Evolutionary conservation across 768 basidiomycete species (phyloP), one percentile per base, ranked within the genome.

Genomic region (Lenzites betulinus): DNA sequence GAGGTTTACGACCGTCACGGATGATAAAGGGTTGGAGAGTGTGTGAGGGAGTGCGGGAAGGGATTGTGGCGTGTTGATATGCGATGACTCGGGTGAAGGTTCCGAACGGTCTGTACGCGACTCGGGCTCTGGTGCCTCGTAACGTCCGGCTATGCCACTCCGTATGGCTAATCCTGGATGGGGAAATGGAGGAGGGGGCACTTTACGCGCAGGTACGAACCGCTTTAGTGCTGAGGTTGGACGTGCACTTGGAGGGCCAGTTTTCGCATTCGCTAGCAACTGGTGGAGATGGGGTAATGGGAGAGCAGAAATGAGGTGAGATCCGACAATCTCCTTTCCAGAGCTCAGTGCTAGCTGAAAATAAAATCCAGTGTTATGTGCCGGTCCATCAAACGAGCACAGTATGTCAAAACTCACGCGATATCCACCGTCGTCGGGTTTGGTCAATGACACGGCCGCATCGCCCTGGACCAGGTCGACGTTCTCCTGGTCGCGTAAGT

Each of bases 1-100:
- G 68, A 98, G 78, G 76, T 93, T 96, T 65, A 95, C 76, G 38
- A 97, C 92, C n/a, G 83, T 86, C 58, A 98, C 93, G 11, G 89
- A 88, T 23, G 94, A 88, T 39, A 80, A 78, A 0, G 88, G 82
- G 70, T 92, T 94, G n/a, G 79, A 72, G 5, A 73, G 78, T 16
- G 95, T 81, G 64, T 92, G 81, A 0, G 92, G 89, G 0, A 92
- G 76, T 6, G 71, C 5, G 2, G 66, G 57, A 2, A 66, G 49
- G 8, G 64, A 7, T 9, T 22, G 13, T 2, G 55, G 4, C 11
- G 11, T 11, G 11, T 11, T 33, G 4, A 33, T 16, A 48, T 7
- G 9, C 26, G 9, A 4, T 9, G 0, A 26, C 26, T 33, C 47
- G 39, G 39, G 4, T 18, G 25, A 16, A 28, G 35, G 6, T 20